These are phyloP conservation scores for Aureobasidium subglaciale DNA, from an alignment of 2,329 filamentous ascomycete species.

Conservation along the genomic window DNA sequence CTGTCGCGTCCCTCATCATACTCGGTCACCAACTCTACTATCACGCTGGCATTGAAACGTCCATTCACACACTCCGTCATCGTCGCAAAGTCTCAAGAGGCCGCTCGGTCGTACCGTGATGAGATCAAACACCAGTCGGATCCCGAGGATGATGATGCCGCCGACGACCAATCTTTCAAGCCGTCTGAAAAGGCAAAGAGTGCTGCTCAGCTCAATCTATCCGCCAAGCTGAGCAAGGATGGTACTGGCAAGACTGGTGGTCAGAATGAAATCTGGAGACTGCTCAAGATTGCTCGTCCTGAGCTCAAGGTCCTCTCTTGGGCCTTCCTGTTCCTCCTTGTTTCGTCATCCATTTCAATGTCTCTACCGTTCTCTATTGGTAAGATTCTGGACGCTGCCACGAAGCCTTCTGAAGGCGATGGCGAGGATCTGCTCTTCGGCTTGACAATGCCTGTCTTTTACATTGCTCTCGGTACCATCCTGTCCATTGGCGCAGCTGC, in stretches of 20 bases:
- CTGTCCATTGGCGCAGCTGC: constrained; percentile 78
- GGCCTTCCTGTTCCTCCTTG: constrained; percentile 77
- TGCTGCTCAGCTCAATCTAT: constrained; percentile 82
- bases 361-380: constrained; percentile 95
- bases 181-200: constrained; percentile 77
- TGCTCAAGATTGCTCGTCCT: constrained; percentile 82
- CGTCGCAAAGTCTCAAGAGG: constrained; percentile 16
- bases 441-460: constrained; percentile 79
- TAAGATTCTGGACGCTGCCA: constrained; percentile 87
- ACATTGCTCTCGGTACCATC: constrained; percentile 64
- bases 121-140: constrained; percentile 20
- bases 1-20: not conserved
- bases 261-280: constrained; percentile 69
- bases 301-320: constrained; percentile 71
- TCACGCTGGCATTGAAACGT: not conserved
- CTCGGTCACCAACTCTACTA: not conserved
- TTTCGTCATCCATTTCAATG: constrained; percentile 92
- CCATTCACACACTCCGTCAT: constrained; percentile 15
- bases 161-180: constrained; percentile 56
- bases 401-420: constrained; percentile 57
- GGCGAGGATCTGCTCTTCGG: constrained; percentile 73
- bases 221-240: constrained; percentile 80
- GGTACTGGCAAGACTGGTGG: constrained; percentile 53
- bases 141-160: constrained; percentile 37
- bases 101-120: constrained; percentile 17